phyloP scores from a whole-genome alignment of 2,329 filamentous ascomycete genomes.

The Didymella sp. region DNA sequence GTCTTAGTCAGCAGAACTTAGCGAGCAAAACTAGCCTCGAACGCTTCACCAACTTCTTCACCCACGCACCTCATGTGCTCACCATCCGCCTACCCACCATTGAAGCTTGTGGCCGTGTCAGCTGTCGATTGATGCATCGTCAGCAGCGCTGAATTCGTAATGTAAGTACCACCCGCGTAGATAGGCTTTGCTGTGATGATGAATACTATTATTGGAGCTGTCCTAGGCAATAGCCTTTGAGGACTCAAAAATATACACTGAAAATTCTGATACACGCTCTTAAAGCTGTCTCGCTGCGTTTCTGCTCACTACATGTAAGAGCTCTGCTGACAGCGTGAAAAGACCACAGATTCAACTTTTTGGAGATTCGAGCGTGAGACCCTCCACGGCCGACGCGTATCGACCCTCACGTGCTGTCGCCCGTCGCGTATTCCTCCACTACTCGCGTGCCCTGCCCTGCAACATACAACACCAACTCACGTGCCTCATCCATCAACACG shows the following conservation, averaged over 20 bases:
- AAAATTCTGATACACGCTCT: conserved; percentile 51
- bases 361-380: conserved; percentile 11
- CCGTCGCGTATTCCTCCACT: conserved; percentile 2
- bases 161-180: conserved; percentile 25
- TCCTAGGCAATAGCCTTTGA: conserved; percentile 62
- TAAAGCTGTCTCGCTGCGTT: conserved; percentile 14
- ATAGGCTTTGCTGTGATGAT: conserved; percentile 56
- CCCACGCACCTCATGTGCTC: background rate
- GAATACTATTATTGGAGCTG: conserved; percentile 77
- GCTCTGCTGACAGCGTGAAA: conserved; percentile 30
- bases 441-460: background rate
- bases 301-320: conserved; percentile 8
- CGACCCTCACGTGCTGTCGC: conserved; percentile 1
- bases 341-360: background rate
- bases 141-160: conserved; percentile 1
- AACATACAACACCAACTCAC: background rate
- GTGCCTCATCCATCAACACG: background rate
- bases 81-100: background rate
- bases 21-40: conserved; percentile 7
- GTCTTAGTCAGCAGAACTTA: conserved; percentile 8
- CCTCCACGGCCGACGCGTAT: background rate
- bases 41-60: background rate
- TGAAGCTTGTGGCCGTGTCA: background rate
- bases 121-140: conserved; percentile 14
- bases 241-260: conserved; percentile 59